Conservation (phyloP, 768 basidiomycete genomes). For the Podaxis sp. region DNA sequence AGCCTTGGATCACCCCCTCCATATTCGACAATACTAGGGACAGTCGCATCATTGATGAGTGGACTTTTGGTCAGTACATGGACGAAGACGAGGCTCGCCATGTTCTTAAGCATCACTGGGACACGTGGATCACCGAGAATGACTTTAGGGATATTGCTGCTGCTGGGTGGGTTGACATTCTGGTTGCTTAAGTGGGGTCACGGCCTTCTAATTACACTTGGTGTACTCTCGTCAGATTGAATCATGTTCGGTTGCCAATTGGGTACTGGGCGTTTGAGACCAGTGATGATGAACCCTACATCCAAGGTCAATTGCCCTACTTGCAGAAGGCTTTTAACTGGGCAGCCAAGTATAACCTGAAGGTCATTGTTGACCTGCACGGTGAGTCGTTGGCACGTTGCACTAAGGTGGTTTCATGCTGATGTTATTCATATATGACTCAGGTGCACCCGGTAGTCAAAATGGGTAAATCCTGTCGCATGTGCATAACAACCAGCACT, state of each 20-base stretch:
- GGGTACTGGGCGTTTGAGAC: constrained; percentile 91
- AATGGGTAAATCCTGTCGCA: constrained; percentile 3
- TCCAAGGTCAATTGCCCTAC: constrained; percentile 72
- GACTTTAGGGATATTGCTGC: constrained; percentile 74
- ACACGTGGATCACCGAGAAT: constrained; percentile 75
- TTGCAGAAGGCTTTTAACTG: constrained; percentile 62
- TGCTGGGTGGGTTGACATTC: constrained; percentile 54
- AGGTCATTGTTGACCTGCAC: constrained; percentile 77
- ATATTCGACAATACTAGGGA: constrained; percentile 66
- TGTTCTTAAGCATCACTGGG: constrained; percentile 64
- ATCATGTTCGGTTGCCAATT: constrained; percentile 80
- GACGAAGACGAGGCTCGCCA: constrained; percentile 40
- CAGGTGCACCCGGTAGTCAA: constrained; percentile 76
- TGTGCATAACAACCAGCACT: background rate
- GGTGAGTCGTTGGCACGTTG: constrained; percentile 26
- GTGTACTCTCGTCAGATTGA: constrained; percentile 44
- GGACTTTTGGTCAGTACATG: constrained; percentile 69
- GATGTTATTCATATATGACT: background rate
- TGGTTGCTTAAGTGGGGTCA: background rate
- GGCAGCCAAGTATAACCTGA: constrained; percentile 67
- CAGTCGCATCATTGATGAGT: constrained; percentile 68
- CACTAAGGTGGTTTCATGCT: background rate
- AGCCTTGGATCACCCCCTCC: constrained; percentile 78
- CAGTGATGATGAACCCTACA: constrained; percentile 68
- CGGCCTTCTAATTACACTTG: background rate